Conservation (phyloP, 306 rosid species). For the Vigna angularis region DNA sequence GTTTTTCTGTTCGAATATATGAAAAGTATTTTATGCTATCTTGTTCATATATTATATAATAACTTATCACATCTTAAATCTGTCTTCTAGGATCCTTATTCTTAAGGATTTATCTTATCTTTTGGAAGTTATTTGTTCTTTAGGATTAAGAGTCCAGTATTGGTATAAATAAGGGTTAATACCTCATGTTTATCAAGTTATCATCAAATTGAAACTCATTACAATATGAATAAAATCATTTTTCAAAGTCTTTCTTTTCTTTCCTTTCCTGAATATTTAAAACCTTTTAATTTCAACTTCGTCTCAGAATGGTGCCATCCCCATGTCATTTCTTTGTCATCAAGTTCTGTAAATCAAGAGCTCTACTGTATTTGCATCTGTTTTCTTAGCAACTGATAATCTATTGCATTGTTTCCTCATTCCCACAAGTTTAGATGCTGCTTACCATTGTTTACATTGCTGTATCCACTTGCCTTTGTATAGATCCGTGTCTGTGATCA, state of each 20-base stretch:
- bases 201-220: background rate
- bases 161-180: background rate
- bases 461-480: background rate
- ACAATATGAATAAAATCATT: background rate
- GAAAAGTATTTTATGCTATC: background rate
- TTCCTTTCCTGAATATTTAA: background rate
- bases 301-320: background rate
- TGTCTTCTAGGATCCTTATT: background rate
- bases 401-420: background rate
- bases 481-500: background rate
- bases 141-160: slow-evolving; percentile 7
- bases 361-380: background rate
- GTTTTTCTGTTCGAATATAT: background rate
- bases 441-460: background rate
- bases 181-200: background rate
- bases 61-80: background rate
- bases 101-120: background rate
- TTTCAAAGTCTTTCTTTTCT: background rate
- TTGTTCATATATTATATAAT: background rate
- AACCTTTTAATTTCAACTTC: background rate
- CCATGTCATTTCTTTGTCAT: background rate
- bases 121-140: background rate
- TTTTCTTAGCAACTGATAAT: background rate
- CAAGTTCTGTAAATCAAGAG: background rate
- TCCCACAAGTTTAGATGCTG: background rate